These are phyloP conservation scores for Backusella tuberculispora DNA, from an alignment of 192 early-diverging fungal species.

Conservation along the genomic window DNA sequence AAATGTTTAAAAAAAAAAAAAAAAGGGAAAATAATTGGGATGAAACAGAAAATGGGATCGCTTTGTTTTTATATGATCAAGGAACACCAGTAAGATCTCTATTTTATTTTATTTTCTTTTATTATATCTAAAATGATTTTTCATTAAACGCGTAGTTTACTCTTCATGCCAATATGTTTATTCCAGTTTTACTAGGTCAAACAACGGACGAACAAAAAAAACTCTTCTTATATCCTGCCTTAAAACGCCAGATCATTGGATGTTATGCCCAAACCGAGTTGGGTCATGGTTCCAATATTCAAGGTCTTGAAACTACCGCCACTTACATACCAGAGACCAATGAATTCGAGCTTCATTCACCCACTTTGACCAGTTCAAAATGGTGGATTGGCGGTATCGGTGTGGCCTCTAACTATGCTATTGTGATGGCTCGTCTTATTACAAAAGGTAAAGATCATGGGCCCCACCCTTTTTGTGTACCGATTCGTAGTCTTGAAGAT, in stretches of 20 bases:
- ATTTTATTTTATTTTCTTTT: too few species aligned
- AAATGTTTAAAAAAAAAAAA: too few species aligned
- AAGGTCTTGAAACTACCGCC: slow-evolving; percentile 88
- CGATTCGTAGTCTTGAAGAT: slow-evolving; percentile 72
- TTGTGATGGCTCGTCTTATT: slow-evolving; percentile 83
- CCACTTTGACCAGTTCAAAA: slow-evolving; percentile 76
- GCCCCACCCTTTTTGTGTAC: slow-evolving; percentile 80
- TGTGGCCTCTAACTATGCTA: slow-evolving; percentile 77
- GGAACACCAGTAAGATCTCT: slow-evolving; percentile 59
- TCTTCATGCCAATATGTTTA: slow-evolving; percentile 83
- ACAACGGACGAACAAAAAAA: slow-evolving; percentile 83
- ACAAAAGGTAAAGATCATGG: slow-evolving; percentile 75
- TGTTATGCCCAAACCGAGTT: slow-evolving; percentile 86
- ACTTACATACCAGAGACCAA: slow-evolving; percentile 81
- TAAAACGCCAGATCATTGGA: slow-evolving; percentile 77
- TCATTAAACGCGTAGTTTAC: slow-evolving; percentile 47
- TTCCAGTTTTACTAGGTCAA: slow-evolving; percentile 75
- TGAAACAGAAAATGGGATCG: slow-evolving; percentile 52
- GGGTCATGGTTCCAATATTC: slow-evolving; percentile 85
- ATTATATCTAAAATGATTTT: background rate
- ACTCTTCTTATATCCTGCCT: slow-evolving; percentile 72
- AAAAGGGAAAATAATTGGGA: slow-evolving; percentile 61
- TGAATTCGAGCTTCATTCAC: slow-evolving; percentile 86
- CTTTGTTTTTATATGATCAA: slow-evolving; percentile 59
- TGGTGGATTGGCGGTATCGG: slow-evolving; percentile 91